These are phyloP conservation scores for Onygenales sp. DNA, from an alignment of 2,329 filamentous ascomycete genomes.

Conservation along the genomic window DNA sequence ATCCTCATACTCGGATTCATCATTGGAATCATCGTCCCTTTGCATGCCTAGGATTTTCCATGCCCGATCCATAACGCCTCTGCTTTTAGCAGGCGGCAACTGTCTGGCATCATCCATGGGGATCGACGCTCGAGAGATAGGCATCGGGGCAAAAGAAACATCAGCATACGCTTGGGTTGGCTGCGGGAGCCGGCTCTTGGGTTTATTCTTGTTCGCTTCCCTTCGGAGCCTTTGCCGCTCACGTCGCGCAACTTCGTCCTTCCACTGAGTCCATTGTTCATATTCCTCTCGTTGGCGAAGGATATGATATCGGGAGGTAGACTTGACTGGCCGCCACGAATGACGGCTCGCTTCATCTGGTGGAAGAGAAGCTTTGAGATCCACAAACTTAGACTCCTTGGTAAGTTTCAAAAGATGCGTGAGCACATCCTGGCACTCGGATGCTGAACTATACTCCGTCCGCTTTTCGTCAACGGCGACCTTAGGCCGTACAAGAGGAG, in stretches of 20 bases:
- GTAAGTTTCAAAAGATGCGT: constrained; percentile 33
- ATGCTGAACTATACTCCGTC: constrained; percentile 23
- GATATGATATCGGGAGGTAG: constrained; percentile 34
- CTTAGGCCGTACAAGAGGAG: constrained; percentile 25
- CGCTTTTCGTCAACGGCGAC: constrained; percentile 21
- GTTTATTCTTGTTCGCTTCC: constrained; percentile 9
- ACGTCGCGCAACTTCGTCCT: constrained; percentile 29
- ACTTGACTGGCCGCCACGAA: constrained; percentile 33
- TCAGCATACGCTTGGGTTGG: background rate
- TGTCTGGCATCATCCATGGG: background rate
- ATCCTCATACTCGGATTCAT: constrained; percentile 1
- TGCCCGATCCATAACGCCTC: constrained; percentile 32
- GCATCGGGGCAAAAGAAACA: background rate
- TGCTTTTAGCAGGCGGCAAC: constrained; percentile 18
- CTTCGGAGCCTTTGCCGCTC: constrained; percentile 31
- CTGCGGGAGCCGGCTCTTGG: background rate
- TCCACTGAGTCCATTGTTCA: constrained; percentile 38
- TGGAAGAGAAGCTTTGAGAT: constrained; percentile 27
- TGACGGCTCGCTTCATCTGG: constrained; percentile 18
- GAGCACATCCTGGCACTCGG: constrained; percentile 34
- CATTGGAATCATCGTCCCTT: constrained; percentile 14
- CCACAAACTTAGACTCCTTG: constrained; percentile 30
- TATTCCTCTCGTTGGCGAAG: constrained; percentile 37
- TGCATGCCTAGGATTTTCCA: constrained; percentile 33
- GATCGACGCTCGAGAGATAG: background rate